Conservation (phyloP, 306 rosid species). For the Ammopiptanthus mongolicus region DNA sequence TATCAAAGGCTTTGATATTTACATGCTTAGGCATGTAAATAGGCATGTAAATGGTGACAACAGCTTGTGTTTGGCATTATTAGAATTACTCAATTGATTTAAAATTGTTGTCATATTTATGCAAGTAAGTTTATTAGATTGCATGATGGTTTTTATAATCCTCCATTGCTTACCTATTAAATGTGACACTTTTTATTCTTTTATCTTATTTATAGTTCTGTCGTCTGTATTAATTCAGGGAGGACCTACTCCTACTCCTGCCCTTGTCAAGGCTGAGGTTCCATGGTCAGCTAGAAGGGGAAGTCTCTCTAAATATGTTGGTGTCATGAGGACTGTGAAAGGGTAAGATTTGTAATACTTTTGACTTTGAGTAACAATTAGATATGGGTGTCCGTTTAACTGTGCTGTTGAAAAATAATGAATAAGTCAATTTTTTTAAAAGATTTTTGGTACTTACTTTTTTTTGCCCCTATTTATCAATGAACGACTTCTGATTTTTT, state of each 20-base stretch:
- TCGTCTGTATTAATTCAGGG: conserved; percentile 44
- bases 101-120: not conserved
- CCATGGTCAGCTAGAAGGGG: conserved; percentile 96
- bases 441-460: not conserved
- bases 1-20: not conserved
- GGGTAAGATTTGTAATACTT: conserved; percentile 46
- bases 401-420: not conserved
- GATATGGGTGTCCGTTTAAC: not conserved
- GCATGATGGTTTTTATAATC: not conserved
- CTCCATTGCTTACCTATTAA: not conserved
- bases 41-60: not conserved
- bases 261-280: conserved; percentile 79
- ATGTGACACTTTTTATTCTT: not conserved
- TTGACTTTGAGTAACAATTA: not conserved
- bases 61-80: not conserved
- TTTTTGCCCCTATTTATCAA: not conserved
- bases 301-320: conserved; percentile 76
- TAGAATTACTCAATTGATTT: not conserved
- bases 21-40: not conserved
- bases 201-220: not conserved
- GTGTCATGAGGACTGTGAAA: conserved; percentile 87
- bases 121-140: not conserved
- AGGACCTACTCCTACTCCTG: conserved; percentile 58
- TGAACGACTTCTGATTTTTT: not conserved
- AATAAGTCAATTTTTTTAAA: not conserved